Evolutionary conservation across 2,329 filamentous ascomycete species (phyloP), one percentile per base, ranked within the genome.

Genomic region (Aspergillus unguis): DNA sequence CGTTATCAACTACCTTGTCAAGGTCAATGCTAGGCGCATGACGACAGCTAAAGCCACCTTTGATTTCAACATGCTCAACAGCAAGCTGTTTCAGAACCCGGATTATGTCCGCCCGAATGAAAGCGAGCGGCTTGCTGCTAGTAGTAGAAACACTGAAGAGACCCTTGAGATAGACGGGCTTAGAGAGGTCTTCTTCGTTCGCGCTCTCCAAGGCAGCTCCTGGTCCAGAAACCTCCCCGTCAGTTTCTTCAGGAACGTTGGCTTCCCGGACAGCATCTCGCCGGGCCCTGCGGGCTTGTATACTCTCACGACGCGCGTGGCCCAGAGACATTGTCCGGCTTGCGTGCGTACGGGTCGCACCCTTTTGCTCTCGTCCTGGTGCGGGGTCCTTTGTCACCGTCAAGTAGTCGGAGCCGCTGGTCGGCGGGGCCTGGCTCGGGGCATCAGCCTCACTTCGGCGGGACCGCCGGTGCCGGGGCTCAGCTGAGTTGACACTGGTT

Each of bases 121-220:
- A 85, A 1, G 85, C 78, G 8, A 97, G 83, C 1, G 92, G 90
- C 67, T 95, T 95, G 66, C 86, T 94, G 53, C 91, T 96, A 5
- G 94, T 99, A 0, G 94, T 99, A 3, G 90, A 95, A 49, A 97
- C 94, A 64, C 92, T 97, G 75, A 99, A 97, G 17, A 99, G 80
- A 4, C 94, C 94, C 72, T 97, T 99, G 52, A 99, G 82, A 70
- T 88, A 97, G 3, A 97, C 94, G 0, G 94, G 94, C 70, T 96
- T 96, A 10, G 73, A 73, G 48, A 92, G 86, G 55, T 92, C 83
- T 60, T 95, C 90, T 43, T 74, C 71, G 33, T 74, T 75, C 9
- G 71, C 71, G 45, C 75, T 77, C 37, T 80, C 78, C 17, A 78
- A 67, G 27, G 73, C 77, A 53, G 80, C 78, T 1, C 77, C 75